Percentiles rank a stretch among this genome's conserved stretches.
phyloP scores from a whole-genome alignment of 768 basidiomycete genomes.

The Podaxis sp. region DNA sequence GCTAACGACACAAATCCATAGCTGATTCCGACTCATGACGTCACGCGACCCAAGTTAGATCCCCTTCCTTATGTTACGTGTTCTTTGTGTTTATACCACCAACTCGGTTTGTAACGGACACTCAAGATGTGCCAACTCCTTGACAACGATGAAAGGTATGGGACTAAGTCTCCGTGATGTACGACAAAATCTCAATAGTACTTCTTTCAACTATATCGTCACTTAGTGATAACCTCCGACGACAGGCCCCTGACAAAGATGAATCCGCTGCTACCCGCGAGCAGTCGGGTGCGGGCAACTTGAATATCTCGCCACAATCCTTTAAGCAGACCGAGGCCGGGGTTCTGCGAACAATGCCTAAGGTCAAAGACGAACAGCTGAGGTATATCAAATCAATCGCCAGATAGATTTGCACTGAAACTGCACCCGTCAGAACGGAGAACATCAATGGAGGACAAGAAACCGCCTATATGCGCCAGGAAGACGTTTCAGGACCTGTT shows the following conservation, averaged over 20 bases:
- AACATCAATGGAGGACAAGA: neutral
- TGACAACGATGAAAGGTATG: neutral
- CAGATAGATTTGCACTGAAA: neutral
- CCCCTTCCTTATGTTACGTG: neutral
- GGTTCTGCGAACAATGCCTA: neutral
- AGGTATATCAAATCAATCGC: neutral
- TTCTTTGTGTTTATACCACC: neutral
- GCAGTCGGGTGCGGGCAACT: neutral
- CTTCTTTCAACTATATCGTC: neutral
- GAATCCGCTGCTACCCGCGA: neutral
- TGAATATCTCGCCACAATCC: neutral
- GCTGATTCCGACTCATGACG: neutral
- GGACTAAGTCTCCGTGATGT: neutral
- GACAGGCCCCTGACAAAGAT: neutral
- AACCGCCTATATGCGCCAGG: constrained; percentile 8
- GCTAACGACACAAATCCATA: neutral
- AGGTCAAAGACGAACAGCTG: neutral
- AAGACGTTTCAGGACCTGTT: neutral
- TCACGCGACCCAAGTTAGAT: constrained; percentile 2
- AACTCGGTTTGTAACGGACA: neutral
- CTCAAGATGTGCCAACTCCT: neutral
- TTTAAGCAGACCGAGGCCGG: neutral
- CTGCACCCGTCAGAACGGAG: neutral
- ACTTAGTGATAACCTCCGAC: neutral
- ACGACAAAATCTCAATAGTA: neutral